A percentile compares a stretch with the other conserved stretches of the same genome.
These are phyloP conservation scores for Flammula alnicola DNA, from an alignment of 1,284 basidiomycete species.

Conservation along the genomic window DNA sequence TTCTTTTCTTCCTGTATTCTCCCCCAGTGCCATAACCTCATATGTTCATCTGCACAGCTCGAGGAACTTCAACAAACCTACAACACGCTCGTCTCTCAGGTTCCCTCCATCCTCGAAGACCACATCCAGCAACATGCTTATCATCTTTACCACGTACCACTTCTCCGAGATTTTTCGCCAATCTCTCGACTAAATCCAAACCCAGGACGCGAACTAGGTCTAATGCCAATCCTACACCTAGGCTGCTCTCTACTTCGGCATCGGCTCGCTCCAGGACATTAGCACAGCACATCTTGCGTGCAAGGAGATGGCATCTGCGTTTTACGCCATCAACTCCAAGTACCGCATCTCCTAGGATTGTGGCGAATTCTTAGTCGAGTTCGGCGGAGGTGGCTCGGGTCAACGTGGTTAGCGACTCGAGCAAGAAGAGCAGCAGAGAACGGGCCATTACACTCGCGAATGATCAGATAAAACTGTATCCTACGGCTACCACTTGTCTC, in stretches of 20 bases:
- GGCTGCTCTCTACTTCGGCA: too few species aligned
- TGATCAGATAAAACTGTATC: conserved; percentile 9
- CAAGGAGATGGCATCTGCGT: conserved; percentile 41
- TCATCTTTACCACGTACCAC: conserved; percentile 41
- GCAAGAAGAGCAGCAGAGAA: conserved; percentile 52
- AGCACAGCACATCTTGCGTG: conserved; percentile 35
- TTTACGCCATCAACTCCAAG: conserved; percentile 44
- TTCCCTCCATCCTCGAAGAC: conserved; percentile 54
- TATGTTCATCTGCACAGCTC: conserved; percentile 64
- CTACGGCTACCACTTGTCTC: conserved; percentile 1
- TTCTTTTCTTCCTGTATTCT: too few species aligned
- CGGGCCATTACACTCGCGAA: conserved; percentile 73
- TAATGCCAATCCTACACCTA: conserved; percentile 33
- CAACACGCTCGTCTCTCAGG: conserved; percentile 51
- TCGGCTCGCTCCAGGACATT: conserved; percentile 47
- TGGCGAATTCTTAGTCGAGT: conserved; percentile 82
- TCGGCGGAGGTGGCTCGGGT: conserved; percentile 58
- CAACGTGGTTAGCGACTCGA: conserved; percentile 28
- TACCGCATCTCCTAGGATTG: conserved; percentile 85
- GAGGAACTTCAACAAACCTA: conserved; percentile 70
- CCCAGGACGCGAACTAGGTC: conserved; percentile 39
- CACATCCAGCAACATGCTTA: conserved; percentile 38
- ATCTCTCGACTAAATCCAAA: conserved; percentile 14
- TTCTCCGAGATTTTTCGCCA: conserved; percentile 39
- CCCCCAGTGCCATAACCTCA: too few species aligned